Percentiles rank a stretch among this genome's conserved stretches.
Evolutionary conservation across 345 rosid species (phyloP).

Genomic region (Ceriops tagal): DNA sequence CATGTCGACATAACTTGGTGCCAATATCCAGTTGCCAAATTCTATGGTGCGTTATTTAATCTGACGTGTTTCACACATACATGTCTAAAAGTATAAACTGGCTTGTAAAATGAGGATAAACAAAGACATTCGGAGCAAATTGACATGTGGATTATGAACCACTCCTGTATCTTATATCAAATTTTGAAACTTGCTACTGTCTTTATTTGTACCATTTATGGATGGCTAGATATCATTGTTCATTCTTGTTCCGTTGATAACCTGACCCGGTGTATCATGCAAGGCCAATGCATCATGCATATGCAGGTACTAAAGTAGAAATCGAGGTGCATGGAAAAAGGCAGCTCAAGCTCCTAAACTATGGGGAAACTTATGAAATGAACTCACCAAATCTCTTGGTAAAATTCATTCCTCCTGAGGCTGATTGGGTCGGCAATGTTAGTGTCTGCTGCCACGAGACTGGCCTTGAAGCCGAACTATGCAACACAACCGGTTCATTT

Average conservation of each 20-base stretch:
- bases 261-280: no score
- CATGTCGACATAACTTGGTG: constrained; percentile 65
- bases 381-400: constrained; percentile 65
- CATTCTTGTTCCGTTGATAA: no score
- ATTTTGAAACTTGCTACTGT: no score
- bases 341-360: constrained; percentile 50
- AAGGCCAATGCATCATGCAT: no score
- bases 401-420: constrained; percentile 55
- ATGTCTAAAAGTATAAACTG: no score
- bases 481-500: constrained; percentile 36
- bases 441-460: constrained; percentile 54
- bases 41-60: constrained; percentile 39
- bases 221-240: no score
- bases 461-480: constrained; percentile 59
- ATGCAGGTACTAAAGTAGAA: constrained; percentile 58
- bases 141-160: no score
- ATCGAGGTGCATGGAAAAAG: constrained; percentile 61
- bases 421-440: constrained; percentile 64
- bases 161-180: no score
- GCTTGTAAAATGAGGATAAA: no score
- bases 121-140: no score
- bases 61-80: no score
- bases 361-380: constrained; percentile 69
- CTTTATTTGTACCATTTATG: no score
- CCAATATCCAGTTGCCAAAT: constrained; percentile 59